Percentiles rank a stretch among this genome's conserved stretches.
Conservation (phyloP, 306 rosid genomes). For the Vigna nakashimae region DNA sequence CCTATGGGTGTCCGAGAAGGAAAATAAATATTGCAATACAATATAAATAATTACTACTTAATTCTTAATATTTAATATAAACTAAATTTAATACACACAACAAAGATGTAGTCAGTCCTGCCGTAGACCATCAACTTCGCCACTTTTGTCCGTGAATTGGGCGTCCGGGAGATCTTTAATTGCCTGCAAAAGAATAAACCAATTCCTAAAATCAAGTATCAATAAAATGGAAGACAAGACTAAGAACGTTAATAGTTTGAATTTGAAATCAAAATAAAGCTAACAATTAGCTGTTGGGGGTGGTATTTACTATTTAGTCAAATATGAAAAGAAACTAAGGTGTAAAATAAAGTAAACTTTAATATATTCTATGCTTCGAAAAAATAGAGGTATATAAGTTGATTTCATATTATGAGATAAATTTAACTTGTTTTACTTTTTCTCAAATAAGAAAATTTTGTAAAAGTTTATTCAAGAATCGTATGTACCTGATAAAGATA, state of each 20-base stretch:
- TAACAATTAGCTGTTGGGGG: neutral
- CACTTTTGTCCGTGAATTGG: slow-evolving; percentile 35
- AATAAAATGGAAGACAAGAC: neutral
- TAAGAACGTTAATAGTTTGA: neutral
- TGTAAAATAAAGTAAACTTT: neutral
- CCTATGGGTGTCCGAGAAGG: neutral
- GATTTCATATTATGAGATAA: neutral
- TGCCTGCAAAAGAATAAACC: slow-evolving; percentile 53
- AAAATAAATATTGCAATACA: neutral
- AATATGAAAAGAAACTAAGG: neutral
- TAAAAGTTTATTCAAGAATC: neutral
- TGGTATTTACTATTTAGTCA: slow-evolving; percentile 6
- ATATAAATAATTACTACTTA: neutral
- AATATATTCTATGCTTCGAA: neutral
- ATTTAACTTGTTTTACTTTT: neutral
- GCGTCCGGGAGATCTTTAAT: slow-evolving; percentile 63
- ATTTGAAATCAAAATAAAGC: slow-evolving; percentile 11
- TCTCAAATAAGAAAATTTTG: neutral
- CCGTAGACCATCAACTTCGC: slow-evolving; percentile 35
- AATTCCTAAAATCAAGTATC: slow-evolving; percentile 2
- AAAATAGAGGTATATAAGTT: neutral
- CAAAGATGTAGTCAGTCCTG: slow-evolving; percentile 35
- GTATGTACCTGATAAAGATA: slow-evolving; percentile 71
- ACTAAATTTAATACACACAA: slow-evolving; percentile 10
- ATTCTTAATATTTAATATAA: neutral